phyloP scores from a whole-genome alignment of 2,329 filamentous ascomycete species.

The Epichloe coenophiala region DNA sequence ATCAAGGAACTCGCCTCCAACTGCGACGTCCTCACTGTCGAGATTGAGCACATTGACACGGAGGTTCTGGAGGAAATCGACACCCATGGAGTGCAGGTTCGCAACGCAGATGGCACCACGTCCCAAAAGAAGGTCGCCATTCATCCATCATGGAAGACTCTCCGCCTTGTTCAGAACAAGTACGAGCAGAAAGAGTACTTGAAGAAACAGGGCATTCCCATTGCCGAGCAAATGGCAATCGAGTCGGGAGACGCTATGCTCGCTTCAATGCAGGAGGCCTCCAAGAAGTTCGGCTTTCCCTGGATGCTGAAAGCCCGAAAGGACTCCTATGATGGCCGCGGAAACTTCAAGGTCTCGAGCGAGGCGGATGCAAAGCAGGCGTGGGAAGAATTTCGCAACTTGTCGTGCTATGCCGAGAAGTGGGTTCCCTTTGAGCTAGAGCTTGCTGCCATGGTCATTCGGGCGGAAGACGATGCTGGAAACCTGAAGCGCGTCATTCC shows the following conservation, averaged over 20 bases:
- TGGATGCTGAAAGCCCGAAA: constrained; percentile 88
- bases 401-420: constrained; percentile 77
- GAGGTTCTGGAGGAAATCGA: constrained; percentile 74
- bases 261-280: constrained; percentile 49
- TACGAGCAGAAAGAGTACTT: constrained; percentile 79
- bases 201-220: constrained; percentile 50
- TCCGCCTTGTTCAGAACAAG: constrained; percentile 88
- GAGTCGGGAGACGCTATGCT: constrained; percentile 38
- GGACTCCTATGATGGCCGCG: constrained; percentile 83
- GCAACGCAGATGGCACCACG: constrained; percentile 12
- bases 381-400: constrained; percentile 51
- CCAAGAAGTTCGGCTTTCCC: constrained; percentile 58
- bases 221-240: constrained; percentile 57
- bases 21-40: constrained; percentile 76
- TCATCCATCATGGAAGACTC: constrained; percentile 74
- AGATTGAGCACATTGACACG: constrained; percentile 94
- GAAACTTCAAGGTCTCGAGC: constrained; percentile 40
- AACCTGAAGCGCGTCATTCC: constrained; percentile 42
- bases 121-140: constrained; percentile 40
- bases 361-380: constrained; percentile 44
- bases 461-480: constrained; percentile 57
- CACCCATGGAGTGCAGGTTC: constrained; percentile 43
- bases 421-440: constrained; percentile 79
- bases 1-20: constrained; percentile 65
- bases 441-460: constrained; percentile 86